Base-by-base conservation (phyloP, 371 early-diverging fungal species). In the Sporodiniella umbellata region DNA sequence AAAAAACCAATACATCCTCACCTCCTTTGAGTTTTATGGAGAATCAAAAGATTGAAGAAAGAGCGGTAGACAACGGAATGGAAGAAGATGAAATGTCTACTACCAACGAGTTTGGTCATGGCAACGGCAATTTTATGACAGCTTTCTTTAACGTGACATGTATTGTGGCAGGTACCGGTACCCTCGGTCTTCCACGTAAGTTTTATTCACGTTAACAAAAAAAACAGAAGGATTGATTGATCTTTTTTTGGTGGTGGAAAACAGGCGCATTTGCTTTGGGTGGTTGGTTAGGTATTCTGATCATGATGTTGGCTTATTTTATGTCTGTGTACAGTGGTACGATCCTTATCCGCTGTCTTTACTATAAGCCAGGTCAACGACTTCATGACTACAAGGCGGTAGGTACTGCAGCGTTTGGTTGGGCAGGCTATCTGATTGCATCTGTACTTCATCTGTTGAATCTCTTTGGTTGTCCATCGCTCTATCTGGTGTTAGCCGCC, bases 141-240 rank as follows among this genome's bases (percentile, higher is more conserved):
- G 79, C 79, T 23, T 82, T 77, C 42, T 74, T 84, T 33, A 86
- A 82, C 61, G 70, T 87, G 10, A 78, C 80, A 24, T 88, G 91
- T 69, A 87, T 92, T 15, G 83, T 90, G n/a, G 90, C 91, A 2
- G 94, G 94, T 24, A 87, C 89, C 11, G 95, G 95, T 45, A 85
- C 92, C 19, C 69, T 93, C 2, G 92, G 92, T 58, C 75, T 95
- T 6, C 73, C 73, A 10, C 45, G 57, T 19, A 66, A 37, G 38
- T n/a, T n/a, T n/a, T n/a, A n/a, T n/a, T n/a, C n/a, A n/a, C n/a
- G n/a, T n/a, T n/a, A n/a, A 17, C 14, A n/a, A 11, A 37, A 7
- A 37, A n/a, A 78, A 66, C 19, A 19, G 17, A 51, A 14, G 31
- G 17, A 42, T n/a, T n/a, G n/a, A n/a, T n/a, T n/a, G n/a, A n/a